phyloP scores from a whole-genome alignment of 1,284 basidiomycete species.

The Amylostereum areolatum region DNA sequence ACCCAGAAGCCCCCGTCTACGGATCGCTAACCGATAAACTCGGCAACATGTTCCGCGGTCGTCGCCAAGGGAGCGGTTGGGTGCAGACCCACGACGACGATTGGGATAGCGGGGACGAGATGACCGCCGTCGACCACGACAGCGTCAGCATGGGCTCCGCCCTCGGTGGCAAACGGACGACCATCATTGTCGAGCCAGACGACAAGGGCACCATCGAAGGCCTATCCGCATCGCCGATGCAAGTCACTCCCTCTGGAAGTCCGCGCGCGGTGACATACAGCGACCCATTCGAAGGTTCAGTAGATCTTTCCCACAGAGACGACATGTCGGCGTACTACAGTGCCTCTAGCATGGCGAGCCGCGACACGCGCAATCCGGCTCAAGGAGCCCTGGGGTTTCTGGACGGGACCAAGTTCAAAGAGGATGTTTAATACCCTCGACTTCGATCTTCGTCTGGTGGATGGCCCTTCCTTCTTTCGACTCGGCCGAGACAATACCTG shows the following conservation, averaged over 20 bases:
- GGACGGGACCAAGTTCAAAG: slow-evolving; percentile 10
- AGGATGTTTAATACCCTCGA: slow-evolving; percentile 1
- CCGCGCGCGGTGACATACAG: background rate
- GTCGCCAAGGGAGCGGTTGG: slow-evolving; percentile 11
- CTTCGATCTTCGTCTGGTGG: no score
- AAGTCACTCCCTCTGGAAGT: background rate
- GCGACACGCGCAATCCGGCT: no score
- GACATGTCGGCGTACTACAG: no score
- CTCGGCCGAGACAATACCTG: no score
- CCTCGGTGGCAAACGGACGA: background rate
- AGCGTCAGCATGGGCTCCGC: slow-evolving; percentile 1
- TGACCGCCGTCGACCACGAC: background rate
- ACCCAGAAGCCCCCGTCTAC: background rate
- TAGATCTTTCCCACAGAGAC: no score
- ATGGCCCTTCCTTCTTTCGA: no score
- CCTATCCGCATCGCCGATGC: background rate
- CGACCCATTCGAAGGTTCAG: background rate
- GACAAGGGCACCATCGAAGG: no score
- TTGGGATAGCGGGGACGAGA: slow-evolving; percentile 14
- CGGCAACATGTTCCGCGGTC: slow-evolving; percentile 14
- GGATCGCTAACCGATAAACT: slow-evolving; percentile 13
- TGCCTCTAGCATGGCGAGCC: no score
- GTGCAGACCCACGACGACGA: slow-evolving; percentile 11
- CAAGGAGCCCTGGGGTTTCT: no score
- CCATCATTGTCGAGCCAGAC: background rate